phyloP scores from a whole-genome alignment of 805 yeast species.

The Barnettozyma pratensis region DNA sequence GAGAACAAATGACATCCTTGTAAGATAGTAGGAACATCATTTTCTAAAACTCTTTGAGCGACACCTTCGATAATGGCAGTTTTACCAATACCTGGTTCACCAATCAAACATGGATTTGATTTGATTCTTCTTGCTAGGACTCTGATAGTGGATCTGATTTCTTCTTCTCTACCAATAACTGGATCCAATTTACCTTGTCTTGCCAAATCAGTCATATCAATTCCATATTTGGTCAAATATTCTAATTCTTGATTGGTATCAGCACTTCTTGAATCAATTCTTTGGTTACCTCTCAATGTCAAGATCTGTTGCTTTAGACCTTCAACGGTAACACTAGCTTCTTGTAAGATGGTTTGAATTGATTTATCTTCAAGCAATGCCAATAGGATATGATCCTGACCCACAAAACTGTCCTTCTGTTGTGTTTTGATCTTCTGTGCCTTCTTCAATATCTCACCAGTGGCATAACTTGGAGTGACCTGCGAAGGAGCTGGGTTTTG shows the following conservation, averaged over 20 bases:
- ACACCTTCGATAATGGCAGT: conserved; percentile 98
- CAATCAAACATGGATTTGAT: conserved; percentile 93
- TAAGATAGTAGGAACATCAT: conserved; percentile 88
- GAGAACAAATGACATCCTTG: conserved; percentile 79
- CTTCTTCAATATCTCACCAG: conserved; percentile 66
- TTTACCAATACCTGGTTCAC: conserved; percentile 99
- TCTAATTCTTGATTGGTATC: conserved; percentile 84
- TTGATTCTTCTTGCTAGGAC: conserved; percentile 96
- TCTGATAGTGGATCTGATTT: conserved; percentile 90
- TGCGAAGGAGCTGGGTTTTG: conserved; percentile 89
- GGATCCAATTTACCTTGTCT: conserved; percentile 95
- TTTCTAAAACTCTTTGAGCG: conserved; percentile 93
- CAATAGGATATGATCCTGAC: conserved; percentile 87
- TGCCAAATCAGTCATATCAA: conserved; percentile 91
- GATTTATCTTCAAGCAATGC: conserved; percentile 80
- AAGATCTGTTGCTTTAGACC: conserved; percentile 73
- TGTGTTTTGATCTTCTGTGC: conserved; percentile 76
- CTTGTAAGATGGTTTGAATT: conserved; percentile 67
- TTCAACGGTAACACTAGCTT: conserved; percentile 60
- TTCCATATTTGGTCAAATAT: conserved; percentile 83
- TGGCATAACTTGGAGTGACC: conserved; percentile 66
- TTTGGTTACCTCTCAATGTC: conserved; percentile 80
- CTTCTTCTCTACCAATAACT: conserved; percentile 98
- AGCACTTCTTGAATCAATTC: conserved; percentile 90
- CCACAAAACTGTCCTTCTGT: conserved; percentile 88